Evolutionary conservation across 768 basidiomycete genomes (phyloP).

Genomic region (Rhizopogon roseolus): DNA sequence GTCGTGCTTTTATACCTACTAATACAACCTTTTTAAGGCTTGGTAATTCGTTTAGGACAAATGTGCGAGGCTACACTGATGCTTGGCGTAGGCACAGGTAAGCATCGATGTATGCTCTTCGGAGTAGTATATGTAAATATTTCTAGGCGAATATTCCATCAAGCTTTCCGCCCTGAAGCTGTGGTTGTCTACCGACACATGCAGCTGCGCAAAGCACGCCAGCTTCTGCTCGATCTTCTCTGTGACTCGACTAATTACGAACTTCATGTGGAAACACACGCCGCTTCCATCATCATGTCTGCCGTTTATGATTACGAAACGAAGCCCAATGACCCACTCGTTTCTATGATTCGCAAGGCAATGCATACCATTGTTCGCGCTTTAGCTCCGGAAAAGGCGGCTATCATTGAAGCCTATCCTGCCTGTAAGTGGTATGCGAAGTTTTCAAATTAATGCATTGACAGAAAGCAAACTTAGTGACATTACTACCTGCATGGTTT

Average conservation of each 20-base stretch:
- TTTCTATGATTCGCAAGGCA: constrained; percentile 30
- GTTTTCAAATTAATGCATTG: constrained; percentile 6
- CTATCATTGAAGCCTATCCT: constrained; percentile 6
- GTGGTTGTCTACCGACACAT: constrained; percentile 6
- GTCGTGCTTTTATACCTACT: neutral
- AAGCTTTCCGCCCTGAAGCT: constrained; percentile 12
- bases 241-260: constrained; percentile 21
- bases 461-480: constrained; percentile 23
- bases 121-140: constrained; percentile 32
- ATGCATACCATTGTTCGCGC: constrained; percentile 8
- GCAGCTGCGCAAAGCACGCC: constrained; percentile 27
- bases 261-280: constrained; percentile 23
- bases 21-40: constrained; percentile 23
- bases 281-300: constrained; percentile 31
- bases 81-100: constrained; percentile 27
- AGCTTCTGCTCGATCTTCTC: constrained; percentile 28
- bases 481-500: constrained; percentile 41
- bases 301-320: constrained; percentile 33
- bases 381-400: constrained; percentile 4
- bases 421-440: constrained; percentile 18
- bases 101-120: constrained; percentile 18
- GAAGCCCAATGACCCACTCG: constrained; percentile 30
- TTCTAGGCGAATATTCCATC: constrained; percentile 22
- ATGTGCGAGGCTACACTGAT: constrained; percentile 30
- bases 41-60: constrained; percentile 33